Evolutionary conservation across 768 basidiomycete species (phyloP).

Genomic region (Termitomyces sp.): DNA sequence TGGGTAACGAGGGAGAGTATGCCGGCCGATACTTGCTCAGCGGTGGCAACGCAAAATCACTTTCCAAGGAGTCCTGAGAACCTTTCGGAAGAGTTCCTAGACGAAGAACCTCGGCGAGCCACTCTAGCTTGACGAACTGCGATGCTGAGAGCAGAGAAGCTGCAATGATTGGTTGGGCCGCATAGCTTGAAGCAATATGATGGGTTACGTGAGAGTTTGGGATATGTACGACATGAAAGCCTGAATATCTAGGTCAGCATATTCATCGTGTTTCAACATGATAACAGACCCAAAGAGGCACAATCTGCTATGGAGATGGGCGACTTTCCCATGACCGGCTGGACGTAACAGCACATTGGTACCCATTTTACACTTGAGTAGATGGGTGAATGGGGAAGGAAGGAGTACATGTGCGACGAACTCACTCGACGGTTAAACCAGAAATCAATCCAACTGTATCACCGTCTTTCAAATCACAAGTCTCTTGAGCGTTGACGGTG

Average conservation of each 20-base stretch:
- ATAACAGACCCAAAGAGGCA: slow-evolving; percentile 45
- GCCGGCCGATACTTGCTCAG: slow-evolving; percentile 53
- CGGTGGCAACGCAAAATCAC: slow-evolving; percentile 42
- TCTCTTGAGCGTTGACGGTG: slow-evolving; percentile 29
- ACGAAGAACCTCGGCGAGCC: slow-evolving; percentile 58
- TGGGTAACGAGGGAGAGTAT: slow-evolving; percentile 45
- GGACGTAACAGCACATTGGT: slow-evolving; percentile 42
- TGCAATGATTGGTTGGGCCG: slow-evolving; percentile 43
- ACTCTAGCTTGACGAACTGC: slow-evolving; percentile 59
- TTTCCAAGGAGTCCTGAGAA: slow-evolving; percentile 37
- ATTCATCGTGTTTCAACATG: neutral
- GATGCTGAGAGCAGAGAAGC: slow-evolving; percentile 54
- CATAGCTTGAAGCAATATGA: slow-evolving; percentile 50
- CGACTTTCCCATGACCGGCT: slow-evolving; percentile 28
- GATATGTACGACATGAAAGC: slow-evolving; percentile 48
- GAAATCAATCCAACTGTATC: slow-evolving; percentile 45
- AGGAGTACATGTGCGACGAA: neutral
- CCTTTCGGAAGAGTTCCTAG: slow-evolving; percentile 34
- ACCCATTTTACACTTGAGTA: slow-evolving; percentile 43
- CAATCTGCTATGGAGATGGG: slow-evolving; percentile 36
- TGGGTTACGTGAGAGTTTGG: slow-evolving; percentile 50
- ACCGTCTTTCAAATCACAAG: slow-evolving; percentile 43
- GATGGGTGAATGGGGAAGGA: neutral
- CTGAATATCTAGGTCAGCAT: slow-evolving; percentile 23
- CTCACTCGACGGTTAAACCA: slow-evolving; percentile 42